phyloP scores from a whole-genome alignment of 192 early-diverging fungal genomes.

The Gonapodya sp. region DNA sequence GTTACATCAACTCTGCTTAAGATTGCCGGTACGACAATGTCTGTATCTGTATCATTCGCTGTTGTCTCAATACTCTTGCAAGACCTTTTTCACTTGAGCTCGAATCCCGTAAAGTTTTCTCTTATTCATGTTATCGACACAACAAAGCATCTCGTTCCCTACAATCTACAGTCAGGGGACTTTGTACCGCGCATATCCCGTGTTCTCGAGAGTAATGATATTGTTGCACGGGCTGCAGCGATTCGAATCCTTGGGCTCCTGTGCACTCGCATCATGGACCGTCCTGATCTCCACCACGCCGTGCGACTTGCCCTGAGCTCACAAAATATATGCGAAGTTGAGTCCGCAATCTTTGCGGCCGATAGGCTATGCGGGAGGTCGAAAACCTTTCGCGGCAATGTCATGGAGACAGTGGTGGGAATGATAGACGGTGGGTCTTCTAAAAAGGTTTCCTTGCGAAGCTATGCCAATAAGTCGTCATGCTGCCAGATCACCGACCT shows the following conservation, averaged over 20 bases:
- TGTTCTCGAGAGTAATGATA: background rate
- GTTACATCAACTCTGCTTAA: background rate
- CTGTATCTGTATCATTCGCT: background rate
- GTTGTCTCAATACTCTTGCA: background rate
- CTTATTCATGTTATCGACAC: background rate
- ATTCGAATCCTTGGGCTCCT: background rate
- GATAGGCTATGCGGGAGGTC: background rate
- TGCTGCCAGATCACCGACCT: too few relatives aligned
- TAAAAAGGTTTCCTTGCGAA: too few relatives aligned
- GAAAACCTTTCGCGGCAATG: background rate
- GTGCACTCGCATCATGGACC: background rate
- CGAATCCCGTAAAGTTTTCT: background rate
- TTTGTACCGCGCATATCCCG: background rate
- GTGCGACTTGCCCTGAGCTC: background rate
- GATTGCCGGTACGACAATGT: background rate
- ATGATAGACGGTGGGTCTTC: background rate
- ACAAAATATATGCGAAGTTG: background rate
- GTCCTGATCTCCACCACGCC: background rate
- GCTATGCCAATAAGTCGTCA: too few relatives aligned
- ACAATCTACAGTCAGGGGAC: background rate
- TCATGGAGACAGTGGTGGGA: background rate
- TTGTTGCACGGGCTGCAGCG: background rate
- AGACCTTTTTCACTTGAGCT: background rate
- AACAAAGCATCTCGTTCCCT: background rate
- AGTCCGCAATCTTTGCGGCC: background rate